A percentile compares a stretch with the other conserved stretches of the same genome.
Conservation (phyloP, 345 rosid genomes). For the Geranium brycei region DNA sequence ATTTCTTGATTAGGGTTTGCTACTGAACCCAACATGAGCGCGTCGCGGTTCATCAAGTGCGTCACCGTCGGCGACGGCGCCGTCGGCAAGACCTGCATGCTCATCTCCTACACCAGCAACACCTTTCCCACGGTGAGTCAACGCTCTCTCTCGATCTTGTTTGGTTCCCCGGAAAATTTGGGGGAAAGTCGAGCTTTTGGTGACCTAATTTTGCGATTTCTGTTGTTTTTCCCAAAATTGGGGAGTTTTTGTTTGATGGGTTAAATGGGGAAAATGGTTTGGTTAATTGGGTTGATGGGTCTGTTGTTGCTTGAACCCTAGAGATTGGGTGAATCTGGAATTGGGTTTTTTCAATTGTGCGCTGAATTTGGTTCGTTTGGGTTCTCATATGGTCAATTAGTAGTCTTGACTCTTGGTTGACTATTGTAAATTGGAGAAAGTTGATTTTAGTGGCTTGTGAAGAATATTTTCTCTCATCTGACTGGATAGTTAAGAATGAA, state of each 20-base stretch:
- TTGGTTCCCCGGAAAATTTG: background rate
- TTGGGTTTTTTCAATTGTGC: too few species aligned
- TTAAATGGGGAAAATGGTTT: background rate
- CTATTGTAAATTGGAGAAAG: background rate
- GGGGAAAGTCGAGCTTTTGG: background rate
- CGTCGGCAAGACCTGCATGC: constrained; percentile 65
- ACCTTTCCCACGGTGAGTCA: constrained; percentile 55
- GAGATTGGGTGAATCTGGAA: too few species aligned
- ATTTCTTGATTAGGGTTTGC: background rate
- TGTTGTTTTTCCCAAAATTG: background rate
- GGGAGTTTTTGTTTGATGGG: background rate
- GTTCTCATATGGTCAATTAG: background rate
- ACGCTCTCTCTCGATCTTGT: background rate
- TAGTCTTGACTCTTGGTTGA: background rate
- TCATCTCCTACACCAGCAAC: constrained; percentile 21
- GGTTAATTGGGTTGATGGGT: background rate
- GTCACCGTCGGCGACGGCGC: constrained; percentile 78
- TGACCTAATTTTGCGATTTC: background rate
- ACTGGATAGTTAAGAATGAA: background rate
- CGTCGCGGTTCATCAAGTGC: constrained; percentile 61
- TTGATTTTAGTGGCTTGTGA: background rate
- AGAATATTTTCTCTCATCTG: too few species aligned
- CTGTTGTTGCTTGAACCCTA: too few species aligned
- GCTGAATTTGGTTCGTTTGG: background rate
- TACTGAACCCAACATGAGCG: constrained; percentile 30